Evolutionary conservation across 2,329 filamentous ascomycete genomes (phyloP).

Genomic region (Claviceps spartinae): DNA sequence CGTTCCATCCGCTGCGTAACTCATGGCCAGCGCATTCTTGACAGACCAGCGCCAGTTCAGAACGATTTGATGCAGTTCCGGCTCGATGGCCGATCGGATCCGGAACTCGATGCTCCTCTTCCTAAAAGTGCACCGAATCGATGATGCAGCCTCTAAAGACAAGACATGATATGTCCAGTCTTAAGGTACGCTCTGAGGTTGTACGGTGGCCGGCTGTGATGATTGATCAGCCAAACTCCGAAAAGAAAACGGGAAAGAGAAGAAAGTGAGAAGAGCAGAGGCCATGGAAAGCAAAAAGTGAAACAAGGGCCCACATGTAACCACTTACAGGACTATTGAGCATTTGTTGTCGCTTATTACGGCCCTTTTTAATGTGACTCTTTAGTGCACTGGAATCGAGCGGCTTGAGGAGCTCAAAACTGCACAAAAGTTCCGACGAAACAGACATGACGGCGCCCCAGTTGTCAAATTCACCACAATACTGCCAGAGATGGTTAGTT

Average conservation of each 20-base stretch:
- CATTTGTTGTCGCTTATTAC: constrained; percentile 88
- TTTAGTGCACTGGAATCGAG: constrained; percentile 92
- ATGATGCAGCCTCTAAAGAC: background rate
- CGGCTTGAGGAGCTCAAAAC: constrained; percentile 92
- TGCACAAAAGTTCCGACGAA: constrained; percentile 82
- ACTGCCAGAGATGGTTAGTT: constrained; percentile 35
- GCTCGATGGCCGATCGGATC: background rate
- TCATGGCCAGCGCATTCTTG: background rate
- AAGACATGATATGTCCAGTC: background rate
- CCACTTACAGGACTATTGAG: constrained; percentile 83
- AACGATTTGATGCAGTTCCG: background rate
- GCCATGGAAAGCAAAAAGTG: background rate
- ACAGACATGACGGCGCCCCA: constrained; percentile 99
- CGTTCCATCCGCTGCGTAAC: background rate
- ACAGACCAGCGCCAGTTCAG: background rate
- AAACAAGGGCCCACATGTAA: background rate
- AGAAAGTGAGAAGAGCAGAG: background rate
- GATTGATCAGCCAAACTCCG: background rate
- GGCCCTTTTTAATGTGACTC: constrained; percentile 96
- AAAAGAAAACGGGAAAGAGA: background rate
- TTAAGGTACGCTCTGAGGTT: constrained; percentile 33
- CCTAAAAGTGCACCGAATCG: background rate
- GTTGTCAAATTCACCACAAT: constrained; percentile 97
- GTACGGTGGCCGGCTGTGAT: constrained; percentile 37
- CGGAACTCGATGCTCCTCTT: background rate